These are phyloP conservation scores for Pestalotiopsis sp. DNA, from an alignment of 2,329 filamentous ascomycete genomes.

Conservation along the genomic window DNA sequence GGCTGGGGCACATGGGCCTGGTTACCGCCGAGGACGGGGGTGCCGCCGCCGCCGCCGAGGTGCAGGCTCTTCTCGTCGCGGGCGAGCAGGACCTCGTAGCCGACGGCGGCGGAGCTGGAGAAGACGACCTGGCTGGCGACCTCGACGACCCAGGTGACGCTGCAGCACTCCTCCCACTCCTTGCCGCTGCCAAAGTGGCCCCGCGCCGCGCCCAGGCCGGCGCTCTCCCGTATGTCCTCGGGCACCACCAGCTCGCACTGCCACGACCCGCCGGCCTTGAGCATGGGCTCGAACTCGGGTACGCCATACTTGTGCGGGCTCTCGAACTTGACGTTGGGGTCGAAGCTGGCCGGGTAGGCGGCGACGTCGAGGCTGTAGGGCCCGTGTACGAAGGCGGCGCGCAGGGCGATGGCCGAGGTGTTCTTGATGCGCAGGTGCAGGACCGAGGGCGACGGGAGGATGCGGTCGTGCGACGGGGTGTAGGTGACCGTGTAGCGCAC, in stretches of 20 bases:
- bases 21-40: slow-evolving; percentile 46
- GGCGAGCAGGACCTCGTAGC: slow-evolving; percentile 84
- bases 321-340: slow-evolving; percentile 78
- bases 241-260: slow-evolving; percentile 79
- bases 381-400: slow-evolving; percentile 94
- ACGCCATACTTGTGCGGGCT: slow-evolving; percentile 71
- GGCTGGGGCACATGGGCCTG: slow-evolving; percentile 58
- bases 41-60: slow-evolving; percentile 49
- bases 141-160: slow-evolving; percentile 77
- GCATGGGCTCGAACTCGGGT: slow-evolving; percentile 92
- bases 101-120: slow-evolving; percentile 82
- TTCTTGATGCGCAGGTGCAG: slow-evolving; percentile 91
- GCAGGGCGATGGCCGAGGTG: slow-evolving; percentile 83
- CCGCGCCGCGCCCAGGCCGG: slow-evolving; percentile 46
- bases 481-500: slow-evolving; percentile 92
- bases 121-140: slow-evolving; percentile 93
- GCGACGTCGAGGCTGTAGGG: slow-evolving; percentile 90
- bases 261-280: slow-evolving; percentile 92
- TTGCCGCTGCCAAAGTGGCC: slow-evolving; percentile 47
- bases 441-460: slow-evolving; percentile 79
- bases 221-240: slow-evolving; percentile 70
- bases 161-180: slow-evolving; percentile 46
- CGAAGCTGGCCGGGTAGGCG: slow-evolving; percentile 80
- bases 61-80: slow-evolving; percentile 83
- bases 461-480: slow-evolving; percentile 83